Conservation (phyloP, 164 flowering plant species). For the Berberis vulgaris region DNA sequence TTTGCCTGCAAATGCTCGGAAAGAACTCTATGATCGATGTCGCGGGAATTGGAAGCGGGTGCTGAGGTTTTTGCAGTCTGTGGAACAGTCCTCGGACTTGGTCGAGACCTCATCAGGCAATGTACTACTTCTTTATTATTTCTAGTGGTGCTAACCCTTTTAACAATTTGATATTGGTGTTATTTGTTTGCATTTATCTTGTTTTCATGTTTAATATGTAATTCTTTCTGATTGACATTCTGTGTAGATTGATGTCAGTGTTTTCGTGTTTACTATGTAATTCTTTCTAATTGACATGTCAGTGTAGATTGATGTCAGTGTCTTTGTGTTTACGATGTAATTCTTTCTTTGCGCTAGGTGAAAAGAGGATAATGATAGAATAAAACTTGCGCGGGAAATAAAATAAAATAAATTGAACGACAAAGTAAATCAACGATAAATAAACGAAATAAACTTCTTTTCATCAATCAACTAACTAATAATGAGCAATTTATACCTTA, state of each 20-base stretch:
- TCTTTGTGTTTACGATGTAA: too few species aligned
- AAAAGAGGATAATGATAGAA: too few species aligned
- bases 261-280: too few species aligned
- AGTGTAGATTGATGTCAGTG: too few species aligned
- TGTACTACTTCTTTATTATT: slow-evolving; percentile 51
- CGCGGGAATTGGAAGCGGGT: slow-evolving; percentile 81
- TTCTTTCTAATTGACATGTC: too few species aligned
- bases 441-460: too few species aligned
- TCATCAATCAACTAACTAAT: too few species aligned
- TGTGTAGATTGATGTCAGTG: neutral
- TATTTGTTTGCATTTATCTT: neutral
- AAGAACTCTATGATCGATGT: slow-evolving; percentile 50
- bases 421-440: too few species aligned
- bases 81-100: slow-evolving; percentile 61
- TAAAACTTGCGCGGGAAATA: too few species aligned
- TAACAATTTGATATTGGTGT: neutral
- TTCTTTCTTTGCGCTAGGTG: too few species aligned
- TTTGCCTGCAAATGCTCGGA: slow-evolving; percentile 27
- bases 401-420: too few species aligned
- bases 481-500: too few species aligned
- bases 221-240: neutral
- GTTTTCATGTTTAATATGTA: neutral
- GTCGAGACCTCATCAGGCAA: slow-evolving; percentile 81
- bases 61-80: slow-evolving; percentile 75
- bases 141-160: neutral